These are phyloP conservation scores for Podila epigama DNA, from an alignment of 192 early-diverging fungal genomes.

Conservation along the genomic window DNA sequence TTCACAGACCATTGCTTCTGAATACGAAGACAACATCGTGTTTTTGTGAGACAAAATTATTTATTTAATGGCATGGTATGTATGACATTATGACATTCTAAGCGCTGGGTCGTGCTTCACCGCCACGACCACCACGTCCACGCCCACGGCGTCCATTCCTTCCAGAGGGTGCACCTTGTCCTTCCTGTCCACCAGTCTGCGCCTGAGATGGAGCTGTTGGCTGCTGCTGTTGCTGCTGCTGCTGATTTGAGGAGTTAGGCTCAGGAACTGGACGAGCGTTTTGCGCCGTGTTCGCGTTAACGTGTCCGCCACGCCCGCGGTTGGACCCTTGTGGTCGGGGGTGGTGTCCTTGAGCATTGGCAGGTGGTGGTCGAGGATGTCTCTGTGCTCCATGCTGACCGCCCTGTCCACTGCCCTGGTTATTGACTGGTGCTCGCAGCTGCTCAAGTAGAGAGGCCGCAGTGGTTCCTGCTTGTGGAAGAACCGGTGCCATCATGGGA, in stretches of 20 bases:
- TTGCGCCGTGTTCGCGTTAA: neutral
- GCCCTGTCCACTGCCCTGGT: neutral
- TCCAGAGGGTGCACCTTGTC: neutral
- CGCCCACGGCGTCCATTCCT: slow-evolving; percentile 3
- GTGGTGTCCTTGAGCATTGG: neutral
- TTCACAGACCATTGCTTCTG: too few species aligned
- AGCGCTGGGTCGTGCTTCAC: too few species aligned
- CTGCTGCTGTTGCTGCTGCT: neutral
- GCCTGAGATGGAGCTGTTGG: neutral
- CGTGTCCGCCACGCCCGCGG: neutral
- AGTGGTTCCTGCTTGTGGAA: slow-evolving; percentile 33
- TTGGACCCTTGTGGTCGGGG: neutral
- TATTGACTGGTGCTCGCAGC: slow-evolving; percentile 26
- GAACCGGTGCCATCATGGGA: neutral
- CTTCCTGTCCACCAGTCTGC: neutral
- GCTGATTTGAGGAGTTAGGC: too few species aligned
- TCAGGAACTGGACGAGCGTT: neutral
- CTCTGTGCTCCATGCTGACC: slow-evolving; percentile 18
- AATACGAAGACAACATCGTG: too few species aligned
- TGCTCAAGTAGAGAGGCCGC: slow-evolving; percentile 29
- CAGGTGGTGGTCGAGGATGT: slow-evolving; percentile 25
- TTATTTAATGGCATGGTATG: too few species aligned
- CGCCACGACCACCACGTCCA: slow-evolving; percentile 4
- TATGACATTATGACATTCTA: too few species aligned
- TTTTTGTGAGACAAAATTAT: too few species aligned